Evolutionary conservation across 495 filamentous ascomycete genomes (phyloP).

Genomic region (Aspergillus sclerotiicarbonarius): DNA sequence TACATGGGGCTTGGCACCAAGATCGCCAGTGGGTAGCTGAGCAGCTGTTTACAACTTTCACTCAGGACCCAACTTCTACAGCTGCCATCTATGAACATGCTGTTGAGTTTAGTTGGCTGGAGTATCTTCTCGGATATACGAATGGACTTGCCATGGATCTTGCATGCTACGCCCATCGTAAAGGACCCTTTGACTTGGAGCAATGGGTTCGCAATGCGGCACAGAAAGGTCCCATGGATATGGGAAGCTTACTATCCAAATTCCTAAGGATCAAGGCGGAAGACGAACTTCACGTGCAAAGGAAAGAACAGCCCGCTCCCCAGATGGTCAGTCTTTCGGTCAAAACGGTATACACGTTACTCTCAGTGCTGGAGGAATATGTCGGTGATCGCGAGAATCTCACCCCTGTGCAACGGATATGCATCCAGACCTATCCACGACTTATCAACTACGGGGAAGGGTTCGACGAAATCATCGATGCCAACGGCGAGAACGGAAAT

Average conservation of each 20-base stretch:
- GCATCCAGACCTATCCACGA: constrained; percentile 90
- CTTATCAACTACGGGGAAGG: constrained; percentile 95
- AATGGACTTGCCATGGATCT: constrained; percentile 87
- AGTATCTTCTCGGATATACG: constrained; percentile 68
- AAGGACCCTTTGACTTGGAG: constrained; percentile 72
- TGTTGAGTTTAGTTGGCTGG: constrained; percentile 74
- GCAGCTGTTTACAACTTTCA: constrained; percentile 76
- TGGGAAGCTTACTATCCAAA: constrained; percentile 62
- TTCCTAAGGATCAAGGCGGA: constrained; percentile 82
- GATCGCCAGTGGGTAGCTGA: constrained; percentile 78
- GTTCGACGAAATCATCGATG: constrained; percentile 83
- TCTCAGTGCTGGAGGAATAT: constrained; percentile 73
- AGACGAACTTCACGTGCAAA: constrained; percentile 69
- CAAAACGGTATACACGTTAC: constrained; percentile 77
- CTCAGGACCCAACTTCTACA: constrained; percentile 69
- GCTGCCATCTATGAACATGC: constrained; percentile 80
- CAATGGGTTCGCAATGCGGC: constrained; percentile 73
- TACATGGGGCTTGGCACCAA: constrained; percentile 85
- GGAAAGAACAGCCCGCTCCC: constrained; percentile 56
- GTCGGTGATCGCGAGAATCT: constrained; percentile 55
- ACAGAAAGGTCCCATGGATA: constrained; percentile 54
- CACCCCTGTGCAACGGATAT: constrained; percentile 71
- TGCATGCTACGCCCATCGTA: constrained; percentile 81
- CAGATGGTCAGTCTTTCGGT: constrained; percentile 73
- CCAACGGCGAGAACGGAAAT: constrained; percentile 76